phyloP scores from a whole-genome alignment of 352 stramenopile species.

The Plasmopara halstedii region DNA sequence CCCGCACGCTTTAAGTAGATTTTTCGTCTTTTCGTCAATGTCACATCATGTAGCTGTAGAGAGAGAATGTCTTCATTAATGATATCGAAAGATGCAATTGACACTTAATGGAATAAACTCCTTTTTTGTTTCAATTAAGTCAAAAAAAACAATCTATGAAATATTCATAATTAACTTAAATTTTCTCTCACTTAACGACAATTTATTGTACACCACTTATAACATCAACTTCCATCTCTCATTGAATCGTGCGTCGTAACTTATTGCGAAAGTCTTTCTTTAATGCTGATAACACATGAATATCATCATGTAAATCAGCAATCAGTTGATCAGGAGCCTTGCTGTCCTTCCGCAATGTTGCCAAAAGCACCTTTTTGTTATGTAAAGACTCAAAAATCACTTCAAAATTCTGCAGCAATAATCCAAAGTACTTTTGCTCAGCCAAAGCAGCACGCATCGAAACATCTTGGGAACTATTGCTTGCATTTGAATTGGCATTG shows the following conservation, averaged over 20 bases:
- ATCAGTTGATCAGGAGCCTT: constrained; percentile 66
- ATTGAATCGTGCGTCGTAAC: constrained; percentile 51
- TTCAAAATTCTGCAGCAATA: constrained; percentile 80
- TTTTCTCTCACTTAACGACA: no score
- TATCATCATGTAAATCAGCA: constrained; percentile 69
- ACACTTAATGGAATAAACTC: no score
- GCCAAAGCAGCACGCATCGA: constrained; percentile 49
- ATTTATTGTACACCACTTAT: no score
- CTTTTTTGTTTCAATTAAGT: no score
- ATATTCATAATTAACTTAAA: no score
- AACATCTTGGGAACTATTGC: constrained; percentile 34
- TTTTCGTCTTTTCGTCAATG: no score
- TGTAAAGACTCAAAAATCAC: constrained; percentile 77
- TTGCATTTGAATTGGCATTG: constrained; percentile 49
- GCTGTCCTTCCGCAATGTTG: constrained; percentile 57
- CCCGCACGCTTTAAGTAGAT: no score
- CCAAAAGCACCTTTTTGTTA: constrained; percentile 78
- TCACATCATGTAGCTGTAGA: no score
- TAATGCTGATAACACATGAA: constrained; percentile 69
- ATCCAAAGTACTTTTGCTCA: constrained; percentile 74
- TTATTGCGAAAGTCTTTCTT: constrained; percentile 81
- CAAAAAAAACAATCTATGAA: no score
- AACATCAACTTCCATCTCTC: no score
- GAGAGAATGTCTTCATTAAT: no score
- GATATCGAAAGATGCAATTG: no score